Base-by-base conservation (phyloP, 2,329 filamentous ascomycete species). In the Paecilomyces sp. region DNA sequence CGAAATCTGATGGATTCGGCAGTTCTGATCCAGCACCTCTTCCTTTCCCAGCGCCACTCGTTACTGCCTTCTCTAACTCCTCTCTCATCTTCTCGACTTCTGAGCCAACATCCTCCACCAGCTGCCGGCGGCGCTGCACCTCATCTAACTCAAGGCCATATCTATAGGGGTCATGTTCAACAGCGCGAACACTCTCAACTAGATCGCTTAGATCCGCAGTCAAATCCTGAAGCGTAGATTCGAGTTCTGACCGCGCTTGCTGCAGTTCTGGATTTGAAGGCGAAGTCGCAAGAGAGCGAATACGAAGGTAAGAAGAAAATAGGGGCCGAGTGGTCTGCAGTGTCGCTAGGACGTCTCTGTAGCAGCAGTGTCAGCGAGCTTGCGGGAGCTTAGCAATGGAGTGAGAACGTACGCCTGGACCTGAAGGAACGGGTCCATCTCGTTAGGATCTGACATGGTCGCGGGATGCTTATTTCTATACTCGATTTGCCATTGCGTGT, bases 291-390 rank as follows among this genome's bases (percentile, higher is more conserved):
- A 96, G 88, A 54, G 92, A 94, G 71, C 92, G 91, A 78, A 99
- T 99, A 72, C 94, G 93, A 52, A 96, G 85, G 80, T 96, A 99
- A 15, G 92, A 97, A 64, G 90, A 88, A 82, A 97, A 97, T 60
- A 97, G 87, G 57, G 92, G 88, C 9, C 93, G 88, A 57, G 91
- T 89, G 13, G 85, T 86, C 65, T 88, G 84, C 64, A 99, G 87
- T 62, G 95, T 89, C 64, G 87, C 80, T 66, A 96, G 87, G 66
- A 97, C 91, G 78, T 99, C 94, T 77, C 92, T 96, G 72, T 61
- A 55, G 18, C 51, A 56, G 54, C 54, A 6, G 50, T 22, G 22
- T 30, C 25, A 18, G 12, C 18, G 52, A 63, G 51, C 63, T 22
- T 59, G 58, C 62, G 52, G 51, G 18, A 52, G 18, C 55, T n/a